Percentiles rank a stretch among this genome's conserved stretches.
Evolutionary conservation across 805 yeast species (phyloP).

Genomic region (Ogataea sp.): DNA sequence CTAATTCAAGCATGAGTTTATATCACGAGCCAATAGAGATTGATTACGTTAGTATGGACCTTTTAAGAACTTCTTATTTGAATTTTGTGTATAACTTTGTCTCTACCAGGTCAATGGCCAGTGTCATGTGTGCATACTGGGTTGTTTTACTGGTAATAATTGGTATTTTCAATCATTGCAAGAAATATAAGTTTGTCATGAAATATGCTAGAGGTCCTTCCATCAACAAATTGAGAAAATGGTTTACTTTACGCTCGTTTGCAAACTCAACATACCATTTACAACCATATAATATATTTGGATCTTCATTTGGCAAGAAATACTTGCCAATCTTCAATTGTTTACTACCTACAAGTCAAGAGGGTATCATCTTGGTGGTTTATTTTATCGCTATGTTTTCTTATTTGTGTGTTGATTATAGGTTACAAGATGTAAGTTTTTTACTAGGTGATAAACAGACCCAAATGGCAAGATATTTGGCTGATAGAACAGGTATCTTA

Average conservation of each 20-base stretch:
- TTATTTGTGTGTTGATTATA: conserved; percentile 8
- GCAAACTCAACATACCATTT: conserved; percentile 10
- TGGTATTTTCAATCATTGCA: conserved; percentile 11
- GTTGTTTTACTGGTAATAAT: conserved; percentile 6
- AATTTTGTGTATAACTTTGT: conserved; percentile 14
- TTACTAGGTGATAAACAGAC: conserved; percentile 10
- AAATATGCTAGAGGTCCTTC: conserved; percentile 3
- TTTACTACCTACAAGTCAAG: conserved; percentile 21
- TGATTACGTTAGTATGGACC: conserved; percentile 2
- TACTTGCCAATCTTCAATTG: conserved; percentile 9
- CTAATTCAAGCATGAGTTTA: not conserved
- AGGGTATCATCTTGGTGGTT: conserved; percentile 9
- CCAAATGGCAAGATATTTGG: conserved; percentile 33
- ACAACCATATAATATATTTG: conserved; percentile 15
- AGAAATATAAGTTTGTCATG: conserved; percentile 4
- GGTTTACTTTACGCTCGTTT: conserved; percentile 15
- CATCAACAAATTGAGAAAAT: conserved; percentile 10
- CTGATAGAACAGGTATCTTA: conserved; percentile 51
- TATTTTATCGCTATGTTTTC: conserved; percentile 9
- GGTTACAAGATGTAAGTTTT: conserved; percentile 4
- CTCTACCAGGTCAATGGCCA: conserved; percentile 7
- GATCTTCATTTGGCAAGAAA: conserved; percentile 1
- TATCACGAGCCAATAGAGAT: conserved; percentile 8
- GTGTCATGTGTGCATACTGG: conserved; percentile 17
- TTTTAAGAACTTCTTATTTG: conserved; percentile 10